Conservation (phyloP, 352 stramenopile species). For the Phytopythium litorale region DNA sequence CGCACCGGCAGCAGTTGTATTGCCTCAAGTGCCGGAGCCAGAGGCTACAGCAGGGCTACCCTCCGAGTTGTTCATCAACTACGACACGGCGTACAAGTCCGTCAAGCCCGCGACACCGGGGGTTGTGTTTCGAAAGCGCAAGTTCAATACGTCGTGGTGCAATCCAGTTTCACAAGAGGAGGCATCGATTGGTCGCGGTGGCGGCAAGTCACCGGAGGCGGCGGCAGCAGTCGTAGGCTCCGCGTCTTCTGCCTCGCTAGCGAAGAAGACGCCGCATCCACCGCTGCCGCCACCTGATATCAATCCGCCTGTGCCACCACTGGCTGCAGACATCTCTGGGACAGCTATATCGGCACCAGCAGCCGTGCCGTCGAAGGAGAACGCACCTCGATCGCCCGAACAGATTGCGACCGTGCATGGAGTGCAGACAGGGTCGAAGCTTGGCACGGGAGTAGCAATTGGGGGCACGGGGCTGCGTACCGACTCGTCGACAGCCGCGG, state of each 20-base stretch:
- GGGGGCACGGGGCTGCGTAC: not conserved
- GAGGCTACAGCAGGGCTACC: constrained; percentile 29
- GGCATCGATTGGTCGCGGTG: not conserved
- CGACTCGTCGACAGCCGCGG: not conserved
- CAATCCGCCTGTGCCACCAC: not conserved
- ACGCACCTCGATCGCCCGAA: not conserved
- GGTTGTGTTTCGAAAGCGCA: constrained; percentile 50
- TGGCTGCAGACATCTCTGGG: not conserved
- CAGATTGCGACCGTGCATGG: not conserved
- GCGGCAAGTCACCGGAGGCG: not conserved
- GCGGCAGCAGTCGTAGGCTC: not conserved
- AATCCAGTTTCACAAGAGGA: constrained; percentile 47
- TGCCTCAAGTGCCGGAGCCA: constrained; percentile 28
- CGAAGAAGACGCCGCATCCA: not conserved
- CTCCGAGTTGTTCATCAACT: constrained; percentile 70
- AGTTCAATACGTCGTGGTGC: constrained; percentile 70
- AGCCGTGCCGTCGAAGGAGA: not conserved
- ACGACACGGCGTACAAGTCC: constrained; percentile 50
- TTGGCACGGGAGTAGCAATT: not conserved
- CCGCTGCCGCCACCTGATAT: not conserved
- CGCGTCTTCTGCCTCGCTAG: not conserved
- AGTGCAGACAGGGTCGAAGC: not conserved
- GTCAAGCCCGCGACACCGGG: constrained; percentile 45
- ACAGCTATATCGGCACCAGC: not conserved
- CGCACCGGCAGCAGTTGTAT: constrained; percentile 36